Percentiles rank a stretch among this genome's conserved stretches.
Evolutionary conservation across 2,329 filamentous ascomycete species (phyloP).

Genomic region (Epicoccum sorghinum): DNA sequence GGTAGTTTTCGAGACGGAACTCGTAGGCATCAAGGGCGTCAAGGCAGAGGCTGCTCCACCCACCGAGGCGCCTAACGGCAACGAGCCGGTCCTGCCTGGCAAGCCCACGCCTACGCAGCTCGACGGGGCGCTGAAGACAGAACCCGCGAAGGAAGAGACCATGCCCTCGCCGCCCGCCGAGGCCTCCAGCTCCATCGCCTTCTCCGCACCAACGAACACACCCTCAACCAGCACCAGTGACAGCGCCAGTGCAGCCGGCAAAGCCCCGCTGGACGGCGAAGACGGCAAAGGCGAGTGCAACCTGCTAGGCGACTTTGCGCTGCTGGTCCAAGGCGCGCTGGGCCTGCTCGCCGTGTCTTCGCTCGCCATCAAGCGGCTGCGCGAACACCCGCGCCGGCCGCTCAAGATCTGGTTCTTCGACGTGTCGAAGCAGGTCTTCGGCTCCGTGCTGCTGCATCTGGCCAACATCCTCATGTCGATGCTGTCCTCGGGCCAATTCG

Average conservation of each 20-base stretch:
- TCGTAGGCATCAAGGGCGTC: constrained; percentile 75
- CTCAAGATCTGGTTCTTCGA: constrained; percentile 98
- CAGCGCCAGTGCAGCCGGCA: constrained; percentile 28
- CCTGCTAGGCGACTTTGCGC: constrained; percentile 86
- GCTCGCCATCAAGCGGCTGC: constrained; percentile 91
- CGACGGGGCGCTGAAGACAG: constrained; percentile 9
- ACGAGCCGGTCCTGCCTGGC: constrained; percentile 8
- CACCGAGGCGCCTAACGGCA: neutral
- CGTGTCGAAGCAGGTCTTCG: constrained; percentile 95
- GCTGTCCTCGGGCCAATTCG: constrained; percentile 86
- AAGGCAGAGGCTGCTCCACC: constrained; percentile 12
- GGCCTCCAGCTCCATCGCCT: constrained; percentile 15
- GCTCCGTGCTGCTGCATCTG: constrained; percentile 86
- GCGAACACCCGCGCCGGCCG: constrained; percentile 88
- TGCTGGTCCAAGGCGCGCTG: constrained; percentile 86
- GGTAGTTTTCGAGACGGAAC: constrained; percentile 88
- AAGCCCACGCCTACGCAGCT: constrained; percentile 6
- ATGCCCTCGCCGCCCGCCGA: constrained; percentile 21
- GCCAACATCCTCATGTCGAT: constrained; percentile 97
- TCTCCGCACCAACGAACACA: constrained; percentile 19
- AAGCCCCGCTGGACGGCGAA: constrained; percentile 48
- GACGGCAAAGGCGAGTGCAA: constrained; percentile 75
- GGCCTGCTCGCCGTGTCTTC: constrained; percentile 82
- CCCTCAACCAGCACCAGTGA: constrained; percentile 14
- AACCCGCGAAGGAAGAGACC: neutral